These are phyloP conservation scores for Eimeria maxima DNA, from an alignment of 169 alveolate species.

Conservation along the genomic window DNA sequence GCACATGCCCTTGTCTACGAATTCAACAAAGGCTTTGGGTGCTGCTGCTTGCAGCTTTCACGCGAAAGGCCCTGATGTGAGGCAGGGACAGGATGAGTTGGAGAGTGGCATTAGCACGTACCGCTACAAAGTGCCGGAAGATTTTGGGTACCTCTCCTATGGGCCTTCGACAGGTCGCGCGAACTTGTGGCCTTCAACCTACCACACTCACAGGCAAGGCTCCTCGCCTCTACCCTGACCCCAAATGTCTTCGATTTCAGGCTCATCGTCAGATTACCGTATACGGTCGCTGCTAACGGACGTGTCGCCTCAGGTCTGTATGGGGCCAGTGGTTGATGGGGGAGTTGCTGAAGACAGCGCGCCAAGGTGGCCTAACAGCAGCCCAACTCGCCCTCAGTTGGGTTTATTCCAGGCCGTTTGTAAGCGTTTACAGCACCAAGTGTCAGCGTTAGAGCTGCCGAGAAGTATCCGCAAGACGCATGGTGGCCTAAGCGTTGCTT, in stretches of 20 bases:
- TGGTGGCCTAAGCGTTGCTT: neutral
- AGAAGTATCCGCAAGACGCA: neutral
- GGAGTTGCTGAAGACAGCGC: conserved; percentile 90
- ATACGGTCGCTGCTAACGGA: neutral
- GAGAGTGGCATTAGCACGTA: conserved; percentile 79
- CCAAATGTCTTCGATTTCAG: neutral
- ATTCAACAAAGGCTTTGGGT: neutral
- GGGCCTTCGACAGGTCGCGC: conserved; percentile 92
- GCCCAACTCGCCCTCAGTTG: conserved; percentile 90
- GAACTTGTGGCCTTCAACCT: conserved; percentile 89
- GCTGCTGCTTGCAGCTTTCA: conserved; percentile 82
- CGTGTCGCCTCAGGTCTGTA: conserved; percentile 85
- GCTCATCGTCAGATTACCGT: neutral
- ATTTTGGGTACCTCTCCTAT: conserved; percentile 90
- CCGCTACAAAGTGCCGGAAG: conserved; percentile 88
- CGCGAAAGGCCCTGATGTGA: conserved; percentile 88
- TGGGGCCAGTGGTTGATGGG: conserved; percentile 93
- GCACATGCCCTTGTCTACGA: neutral
- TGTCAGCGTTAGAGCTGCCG: neutral
- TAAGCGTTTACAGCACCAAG: conserved; percentile 68
- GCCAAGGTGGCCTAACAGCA: conserved; percentile 90
- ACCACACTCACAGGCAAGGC: conserved; percentile 89
- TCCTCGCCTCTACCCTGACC: neutral
- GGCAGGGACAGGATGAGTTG: conserved; percentile 84
- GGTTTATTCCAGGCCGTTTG: conserved; percentile 90